Evolutionary conservation across 2,329 filamentous ascomycete genomes (phyloP), one percentile per base, ranked within the genome.

Genomic region (Botryotinia calthae): DNA sequence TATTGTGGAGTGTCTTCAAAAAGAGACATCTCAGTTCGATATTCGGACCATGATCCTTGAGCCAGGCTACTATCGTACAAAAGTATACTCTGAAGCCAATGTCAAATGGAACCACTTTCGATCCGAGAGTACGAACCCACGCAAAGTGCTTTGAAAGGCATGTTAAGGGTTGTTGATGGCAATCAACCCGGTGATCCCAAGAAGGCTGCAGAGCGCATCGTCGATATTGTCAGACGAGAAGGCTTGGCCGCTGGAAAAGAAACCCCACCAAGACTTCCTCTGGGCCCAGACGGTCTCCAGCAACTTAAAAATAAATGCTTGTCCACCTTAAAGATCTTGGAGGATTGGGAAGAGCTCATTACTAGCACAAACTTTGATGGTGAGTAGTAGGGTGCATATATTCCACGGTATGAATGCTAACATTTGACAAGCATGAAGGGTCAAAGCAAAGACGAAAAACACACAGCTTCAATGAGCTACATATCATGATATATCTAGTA

Each of bases 31-130:
- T 3, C 72, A 67, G 1, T 68, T 78, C 2, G 74, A 74, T 1
- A 76, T 78, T 44, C 58, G 71, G 16, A 72, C 70, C 4, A 42
- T 74, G 7, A 63, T 78, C 20, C 80, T 87, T 14, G 22, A 51
- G 48, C 48, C 25, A 14, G 48, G 48, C 22, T 51, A 51, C 48
- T 51, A 14, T 4, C 48, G 48, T 51, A 51, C 22, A n/a, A 51
- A 51, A 14, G 22, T 51, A 51, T 51, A n/a, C 25, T n/a, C 22
- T n/a, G 48, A 51, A 51, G 48, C 48, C 4, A 51, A 51, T 51
- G 22, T 51, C 48, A 51, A 51, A 4, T 51, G 48, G 22, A 25
- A 14, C 22, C 48, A 51, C 25, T 51, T 51, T 51, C 22, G 10
- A n/a, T 51, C 9, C 48, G 10, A n/a, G 48, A n/a, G 48, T 51